Conservation (phyloP, 139 green algal genomes). For the Edaphochlamys debaryana region DNA sequence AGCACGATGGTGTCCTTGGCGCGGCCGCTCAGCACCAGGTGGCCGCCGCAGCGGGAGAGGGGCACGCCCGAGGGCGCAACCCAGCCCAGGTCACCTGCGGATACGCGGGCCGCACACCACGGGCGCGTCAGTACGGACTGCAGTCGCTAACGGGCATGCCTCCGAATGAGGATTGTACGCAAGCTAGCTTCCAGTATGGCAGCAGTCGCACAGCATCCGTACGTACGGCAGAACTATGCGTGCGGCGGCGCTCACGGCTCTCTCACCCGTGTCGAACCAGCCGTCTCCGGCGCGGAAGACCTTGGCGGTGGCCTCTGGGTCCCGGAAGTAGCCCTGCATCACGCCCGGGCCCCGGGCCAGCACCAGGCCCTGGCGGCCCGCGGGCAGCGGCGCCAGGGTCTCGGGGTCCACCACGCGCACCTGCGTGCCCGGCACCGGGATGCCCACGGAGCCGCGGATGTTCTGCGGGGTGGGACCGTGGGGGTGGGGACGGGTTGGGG, state of each 20-base stretch:
- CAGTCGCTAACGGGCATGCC: too few species aligned
- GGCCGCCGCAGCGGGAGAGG: constrained; percentile 73
- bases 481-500: background rate
- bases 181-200: too few species aligned
- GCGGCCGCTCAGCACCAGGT: constrained; percentile 72
- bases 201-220: too few species aligned
- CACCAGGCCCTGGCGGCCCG: constrained; percentile 77
- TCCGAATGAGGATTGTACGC: too few species aligned
- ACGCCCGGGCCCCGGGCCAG: constrained; percentile 84
- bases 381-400: constrained; percentile 64
- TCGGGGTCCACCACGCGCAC: constrained; percentile 89
- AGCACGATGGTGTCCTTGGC: constrained; percentile 96
- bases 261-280: constrained; percentile 87
- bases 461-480: constrained; percentile 55
- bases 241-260: too few species aligned
- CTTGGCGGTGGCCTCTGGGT: constrained; percentile 65
- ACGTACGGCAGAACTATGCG: too few species aligned
- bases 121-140: too few species aligned
- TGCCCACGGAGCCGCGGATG: constrained; percentile 85
- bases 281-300: constrained; percentile 72
- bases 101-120: too few species aligned
- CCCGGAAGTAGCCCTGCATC: constrained; percentile 78
- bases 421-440: constrained; percentile 79
- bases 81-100: constrained; percentile 85
- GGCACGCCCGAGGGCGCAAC: constrained; percentile 62